Base-by-base conservation (phyloP, 2,329 filamentous ascomycete species). In the Thelonectria blattea region DNA sequence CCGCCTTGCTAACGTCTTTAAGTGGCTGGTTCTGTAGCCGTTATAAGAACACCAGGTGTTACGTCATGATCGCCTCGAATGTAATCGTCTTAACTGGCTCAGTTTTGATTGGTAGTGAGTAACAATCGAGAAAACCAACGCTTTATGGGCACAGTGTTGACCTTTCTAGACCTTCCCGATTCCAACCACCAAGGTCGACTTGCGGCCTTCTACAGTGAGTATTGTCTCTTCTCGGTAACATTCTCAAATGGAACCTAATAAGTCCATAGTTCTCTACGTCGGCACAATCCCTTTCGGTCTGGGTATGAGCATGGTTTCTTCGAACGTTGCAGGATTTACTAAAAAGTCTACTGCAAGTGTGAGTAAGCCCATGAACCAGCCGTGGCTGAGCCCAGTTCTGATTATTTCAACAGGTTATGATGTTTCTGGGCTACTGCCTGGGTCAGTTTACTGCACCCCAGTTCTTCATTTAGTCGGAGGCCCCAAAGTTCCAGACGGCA, bases 251-350 rank as follows among this genome's bases (percentile, higher is more conserved):
- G 27, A 8, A 15, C 20, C 17, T 51, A 41, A 37, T 6, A n/a
- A 30, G 34, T 12, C 1, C 11, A 30, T 27, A 41, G 48, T 51
- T 15, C 18, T 62, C 27, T 62, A 48, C 32, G 57, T 58, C 20
- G 62, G 60, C 27, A 65, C 62, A 5, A 46, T 65, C 17, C 34
- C 59, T 14, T 68, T 61, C 48, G 63, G 62, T 8, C 65, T 66
- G 20, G 60, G 55, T 10, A 53, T 68, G 56, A 63, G 63, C 3
- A 56, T 68, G 10, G 63, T 66, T n/a, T 61, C 57, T 3, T 62
- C 66, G n/a, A 68, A 68, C 22, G 59, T 68, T 15, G 65, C 22
- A 9, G 24, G 46, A 30, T 48, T 32, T 30, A 30, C 27, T 2
- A 30, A 30, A 30, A 30, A 30, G 46, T 32, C 24, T 2, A 48